Conservation (phyloP, 768 basidiomycete species). For the Gloeopeniophorella convolvens region DNA sequence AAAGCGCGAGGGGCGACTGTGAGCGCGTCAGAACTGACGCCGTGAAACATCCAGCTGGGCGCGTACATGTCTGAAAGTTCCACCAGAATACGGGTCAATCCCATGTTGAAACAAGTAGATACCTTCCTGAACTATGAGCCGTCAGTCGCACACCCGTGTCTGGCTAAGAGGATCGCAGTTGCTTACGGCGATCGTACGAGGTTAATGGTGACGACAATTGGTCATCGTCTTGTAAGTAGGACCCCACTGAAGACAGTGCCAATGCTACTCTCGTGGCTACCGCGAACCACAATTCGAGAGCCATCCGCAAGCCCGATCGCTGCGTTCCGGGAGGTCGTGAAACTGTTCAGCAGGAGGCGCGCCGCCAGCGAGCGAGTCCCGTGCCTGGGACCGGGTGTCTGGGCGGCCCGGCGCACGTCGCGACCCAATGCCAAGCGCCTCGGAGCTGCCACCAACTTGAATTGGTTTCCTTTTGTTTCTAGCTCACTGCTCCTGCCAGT, state of each 20-base stretch:
- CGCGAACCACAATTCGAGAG: conserved; percentile 25
- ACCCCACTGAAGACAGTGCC: conserved; percentile 43
- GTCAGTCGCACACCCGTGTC: conserved; percentile 18
- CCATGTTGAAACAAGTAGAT: conserved; percentile 71
- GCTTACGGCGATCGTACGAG: conserved; percentile 69
- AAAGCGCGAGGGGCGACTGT: conserved; percentile 77
- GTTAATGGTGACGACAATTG: conserved; percentile 80
- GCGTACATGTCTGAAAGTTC: conserved; percentile 78
- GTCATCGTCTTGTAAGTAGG: conserved; percentile 56
- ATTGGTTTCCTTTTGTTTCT: too few species aligned
- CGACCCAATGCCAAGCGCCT: too few species aligned
- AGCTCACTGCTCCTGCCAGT: too few species aligned
- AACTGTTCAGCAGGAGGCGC: too few species aligned
- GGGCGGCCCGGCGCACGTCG: too few species aligned
- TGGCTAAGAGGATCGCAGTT: background rate
- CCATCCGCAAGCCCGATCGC: background rate
- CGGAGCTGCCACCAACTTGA: too few species aligned
- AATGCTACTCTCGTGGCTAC: conserved; percentile 46
- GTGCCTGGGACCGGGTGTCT: too few species aligned
- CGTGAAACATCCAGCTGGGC: background rate
- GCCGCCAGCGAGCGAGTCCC: too few species aligned
- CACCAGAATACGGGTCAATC: conserved; percentile 85
- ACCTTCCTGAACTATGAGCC: conserved; percentile 74
- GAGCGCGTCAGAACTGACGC: conserved; percentile 9
- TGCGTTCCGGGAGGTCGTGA: background rate